A percentile compares a stretch with the other conserved stretches of the same genome.
These are phyloP conservation scores for Paratinospora sagittata DNA, from an alignment of 164 flowering plant genomes.

Conservation along the genomic window DNA sequence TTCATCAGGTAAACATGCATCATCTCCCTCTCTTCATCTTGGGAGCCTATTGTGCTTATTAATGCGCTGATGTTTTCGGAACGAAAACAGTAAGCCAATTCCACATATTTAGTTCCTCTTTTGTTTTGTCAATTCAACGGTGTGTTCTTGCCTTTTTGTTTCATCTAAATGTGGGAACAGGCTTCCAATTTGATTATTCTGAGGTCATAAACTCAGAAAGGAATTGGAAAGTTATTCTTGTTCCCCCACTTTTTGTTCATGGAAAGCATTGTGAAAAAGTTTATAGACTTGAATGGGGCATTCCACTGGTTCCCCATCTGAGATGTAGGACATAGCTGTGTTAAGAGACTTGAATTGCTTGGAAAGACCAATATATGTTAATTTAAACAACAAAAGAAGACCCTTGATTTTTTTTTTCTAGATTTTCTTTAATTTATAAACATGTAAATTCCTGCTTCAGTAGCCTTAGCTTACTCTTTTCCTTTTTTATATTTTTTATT, in stretches of 20 bases:
- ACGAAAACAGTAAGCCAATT: conserved; percentile 12
- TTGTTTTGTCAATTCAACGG: background rate
- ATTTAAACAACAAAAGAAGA: background rate
- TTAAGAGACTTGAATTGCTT: conserved; percentile 3
- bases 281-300: background rate
- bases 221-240: conserved; percentile 26
- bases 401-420: background rate
- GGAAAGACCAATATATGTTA: background rate
- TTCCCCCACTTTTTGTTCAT: conserved; percentile 23
- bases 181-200: conserved; percentile 23
- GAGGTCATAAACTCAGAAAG: conserved; percentile 5
- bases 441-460: background rate
- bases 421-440: background rate
- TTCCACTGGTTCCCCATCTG: conserved; percentile 2
- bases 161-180: conserved; percentile 19
- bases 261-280: background rate
- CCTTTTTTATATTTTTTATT: too few species aligned
- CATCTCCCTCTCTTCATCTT: conserved; percentile 17
- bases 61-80: conserved; percentile 22
- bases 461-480: background rate
- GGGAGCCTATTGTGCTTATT: conserved; percentile 25
- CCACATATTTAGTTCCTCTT: conserved; percentile 14
- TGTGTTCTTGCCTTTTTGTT: background rate
- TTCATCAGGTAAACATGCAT: background rate
- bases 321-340: background rate